Percentiles rank a stretch among this genome's conserved stretches.
Conservation (phyloP, 768 basidiomycete species). For the Mycena rosella region DNA sequence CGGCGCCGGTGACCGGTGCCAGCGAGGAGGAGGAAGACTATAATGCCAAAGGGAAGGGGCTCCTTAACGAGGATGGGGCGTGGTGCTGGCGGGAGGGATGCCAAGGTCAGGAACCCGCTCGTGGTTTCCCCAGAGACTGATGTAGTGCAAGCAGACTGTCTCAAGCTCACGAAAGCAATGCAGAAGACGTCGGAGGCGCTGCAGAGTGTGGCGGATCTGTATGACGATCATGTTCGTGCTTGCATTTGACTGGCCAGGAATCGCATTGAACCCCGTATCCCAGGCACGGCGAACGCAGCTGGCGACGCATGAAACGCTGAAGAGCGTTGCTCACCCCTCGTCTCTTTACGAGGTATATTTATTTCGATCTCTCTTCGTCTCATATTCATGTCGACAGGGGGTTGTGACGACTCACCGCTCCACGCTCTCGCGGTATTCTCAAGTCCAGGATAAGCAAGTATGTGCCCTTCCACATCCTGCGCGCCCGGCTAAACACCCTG, state of each 20-base stretch:
- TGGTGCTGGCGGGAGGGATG: slow-evolving; percentile 92
- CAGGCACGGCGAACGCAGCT: slow-evolving; percentile 83
- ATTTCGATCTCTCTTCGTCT: neutral
- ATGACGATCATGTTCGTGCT: slow-evolving; percentile 79
- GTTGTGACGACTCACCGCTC: slow-evolving; percentile 82
- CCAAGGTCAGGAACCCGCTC: slow-evolving; percentile 57
- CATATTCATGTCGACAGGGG: slow-evolving; percentile 54
- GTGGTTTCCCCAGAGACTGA: neutral
- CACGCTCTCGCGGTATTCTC: slow-evolving; percentile 74
- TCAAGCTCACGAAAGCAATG: slow-evolving; percentile 82
- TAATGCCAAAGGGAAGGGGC: slow-evolving; percentile 60
- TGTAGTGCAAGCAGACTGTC: slow-evolving; percentile 64
- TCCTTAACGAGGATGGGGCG: slow-evolving; percentile 78
- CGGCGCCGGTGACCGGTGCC: slow-evolving; percentile 60
- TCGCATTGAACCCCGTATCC: neutral
- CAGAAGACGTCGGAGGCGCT: slow-evolving; percentile 81
- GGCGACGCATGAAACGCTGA: slow-evolving; percentile 80
- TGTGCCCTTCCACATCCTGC: neutral
- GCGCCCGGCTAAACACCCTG: neutral
- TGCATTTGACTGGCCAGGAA: neutral
- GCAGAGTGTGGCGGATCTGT: slow-evolving; percentile 81
- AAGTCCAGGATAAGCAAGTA: slow-evolving; percentile 54
- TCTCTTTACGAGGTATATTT: slow-evolving; percentile 72
- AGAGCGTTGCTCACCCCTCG: slow-evolving; percentile 82
- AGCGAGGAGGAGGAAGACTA: slow-evolving; percentile 63